These are phyloP conservation scores for Colletotrichum agaves DNA, from an alignment of 2,329 filamentous ascomycete species.

Conservation along the genomic window DNA sequence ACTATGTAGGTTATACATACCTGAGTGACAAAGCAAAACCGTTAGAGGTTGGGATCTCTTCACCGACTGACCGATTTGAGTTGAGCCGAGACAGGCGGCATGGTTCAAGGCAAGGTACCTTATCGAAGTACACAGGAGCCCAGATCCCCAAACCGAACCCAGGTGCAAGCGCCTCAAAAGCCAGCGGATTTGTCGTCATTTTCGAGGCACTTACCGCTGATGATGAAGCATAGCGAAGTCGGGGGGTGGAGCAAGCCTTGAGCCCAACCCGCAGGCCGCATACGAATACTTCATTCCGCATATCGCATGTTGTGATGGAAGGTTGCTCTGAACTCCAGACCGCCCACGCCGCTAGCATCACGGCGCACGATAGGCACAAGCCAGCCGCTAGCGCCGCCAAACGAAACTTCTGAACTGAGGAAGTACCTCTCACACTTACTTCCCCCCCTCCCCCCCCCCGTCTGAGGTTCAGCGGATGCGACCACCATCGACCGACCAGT, in stretches of 20 bases:
- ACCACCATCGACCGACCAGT: background rate
- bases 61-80: slow-evolving; percentile 1
- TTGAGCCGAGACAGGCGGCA: slow-evolving; percentile 5
- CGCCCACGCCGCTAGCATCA: slow-evolving; percentile 12
- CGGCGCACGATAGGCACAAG: slow-evolving; percentile 21
- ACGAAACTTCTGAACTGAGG: background rate
- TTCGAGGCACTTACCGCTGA: slow-evolving; percentile 29
- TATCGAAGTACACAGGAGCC: background rate
- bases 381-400: slow-evolving; percentile 6
- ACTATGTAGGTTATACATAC: too few relatives aligned
- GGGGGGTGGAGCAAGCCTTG: background rate
- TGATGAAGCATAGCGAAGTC: slow-evolving; percentile 25
- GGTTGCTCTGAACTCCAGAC: background rate
- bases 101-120: background rate
- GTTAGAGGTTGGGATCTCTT: background rate
- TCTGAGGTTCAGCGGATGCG: slow-evolving; percentile 1
- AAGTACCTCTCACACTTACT: too few relatives aligned
- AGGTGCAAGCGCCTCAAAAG: background rate
- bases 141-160: background rate
- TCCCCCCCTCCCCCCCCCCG: too few relatives aligned
- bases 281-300: background rate
- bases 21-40: background rate
- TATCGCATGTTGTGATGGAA: background rate
- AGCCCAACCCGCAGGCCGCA: slow-evolving; percentile 1
- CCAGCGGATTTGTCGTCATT: slow-evolving; percentile 34